Evolutionary conservation across 108 stramenopile species (phyloP), one percentile per base, ranked within the genome.

Genomic region (Fragilariopsis cylindrus): DNA sequence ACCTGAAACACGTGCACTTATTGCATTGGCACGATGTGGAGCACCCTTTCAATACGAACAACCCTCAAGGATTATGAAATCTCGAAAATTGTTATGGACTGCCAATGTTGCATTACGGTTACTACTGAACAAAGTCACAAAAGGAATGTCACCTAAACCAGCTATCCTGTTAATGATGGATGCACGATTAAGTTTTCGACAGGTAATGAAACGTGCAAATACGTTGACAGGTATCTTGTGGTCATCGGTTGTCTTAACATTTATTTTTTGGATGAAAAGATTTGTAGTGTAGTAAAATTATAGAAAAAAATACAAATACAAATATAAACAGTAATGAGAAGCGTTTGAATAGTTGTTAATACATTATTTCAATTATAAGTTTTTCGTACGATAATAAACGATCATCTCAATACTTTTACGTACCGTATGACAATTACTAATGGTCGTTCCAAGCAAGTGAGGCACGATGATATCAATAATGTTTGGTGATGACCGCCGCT

Each of bases 11-110:
- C 77, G 76, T 19, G 73, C 85, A 8, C 65, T 88, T 40, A 76
- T 88, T 15, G 72, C 70, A 12, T 66, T 88, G 44, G 82, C 77
- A 4, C 53, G 81, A 46, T 81, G 79, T 16, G 84, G 84, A 39
- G 77, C 82, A 42, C 87, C 87, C 4, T 88, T 78, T 57, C 87
- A 88, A 67, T 88, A 88, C 73, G 56, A 54, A 41, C 87, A 88
- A 69, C 70, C 77, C 39, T 69, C 72, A 49, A 63, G 76, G 1
- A 58, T 66, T 1, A 70, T 75, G 54, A 65, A 60, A 3, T 13
- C 82, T 9, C 42, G 62, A 7, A 60, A 69, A 11, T 71, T 56
- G 7, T 56, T 88, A 3, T 88, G 85, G 85, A 84, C 81, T 4
- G 8, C 60, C 5, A 88, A 88, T 73, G 68, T 88, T 50, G 65